Conservation (phyloP, 768 basidiomycete genomes). For the Dentipellis fragilis region DNA sequence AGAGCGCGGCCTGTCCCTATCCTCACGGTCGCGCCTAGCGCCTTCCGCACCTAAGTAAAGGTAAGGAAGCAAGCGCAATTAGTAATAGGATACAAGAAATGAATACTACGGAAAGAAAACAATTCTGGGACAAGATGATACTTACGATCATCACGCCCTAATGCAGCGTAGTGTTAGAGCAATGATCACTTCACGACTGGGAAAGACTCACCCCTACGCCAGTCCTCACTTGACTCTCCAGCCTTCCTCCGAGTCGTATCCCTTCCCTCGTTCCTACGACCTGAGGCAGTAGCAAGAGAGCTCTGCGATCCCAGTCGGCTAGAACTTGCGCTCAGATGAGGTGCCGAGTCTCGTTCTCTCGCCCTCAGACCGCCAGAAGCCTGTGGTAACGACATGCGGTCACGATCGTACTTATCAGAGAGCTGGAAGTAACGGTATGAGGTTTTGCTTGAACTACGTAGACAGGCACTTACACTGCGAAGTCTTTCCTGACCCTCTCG, state of each 20-base stretch:
- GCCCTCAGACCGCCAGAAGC: conserved; percentile 34
- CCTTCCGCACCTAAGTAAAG: conserved; percentile 36
- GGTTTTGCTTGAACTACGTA: not conserved
- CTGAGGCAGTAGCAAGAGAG: conserved; percentile 22
- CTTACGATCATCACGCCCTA: conserved; percentile 54
- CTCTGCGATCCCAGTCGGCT: conserved; percentile 28
- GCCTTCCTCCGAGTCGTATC: conserved; percentile 57
- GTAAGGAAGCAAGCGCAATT: not conserved
- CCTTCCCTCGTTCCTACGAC: conserved; percentile 48
- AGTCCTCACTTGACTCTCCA: conserved; percentile 72
- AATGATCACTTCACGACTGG: conserved; percentile 1
- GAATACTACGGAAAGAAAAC: not conserved
- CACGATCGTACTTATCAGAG: conserved; percentile 82
- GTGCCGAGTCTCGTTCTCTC: conserved; percentile 60
- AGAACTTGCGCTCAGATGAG: conserved; percentile 41
- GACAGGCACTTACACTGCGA: conserved; percentile 48
- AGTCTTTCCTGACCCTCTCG: conserved; percentile 73
- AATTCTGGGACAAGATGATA: not conserved
- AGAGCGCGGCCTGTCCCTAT: conserved; percentile 56
- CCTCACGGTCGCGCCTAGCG: conserved; percentile 50
- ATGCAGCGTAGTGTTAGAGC: conserved; percentile 14
- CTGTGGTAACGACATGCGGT: conserved; percentile 51
- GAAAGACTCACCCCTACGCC: conserved; percentile 61
- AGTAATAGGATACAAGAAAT: not conserved
- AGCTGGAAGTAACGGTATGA: conserved; percentile 36